Percentiles rank a stretch among this genome's conserved stretches.
These are phyloP conservation scores for Pythium vanterpoolii DNA, from an alignment of 352 stramenopile genomes.

Conservation along the genomic window DNA sequence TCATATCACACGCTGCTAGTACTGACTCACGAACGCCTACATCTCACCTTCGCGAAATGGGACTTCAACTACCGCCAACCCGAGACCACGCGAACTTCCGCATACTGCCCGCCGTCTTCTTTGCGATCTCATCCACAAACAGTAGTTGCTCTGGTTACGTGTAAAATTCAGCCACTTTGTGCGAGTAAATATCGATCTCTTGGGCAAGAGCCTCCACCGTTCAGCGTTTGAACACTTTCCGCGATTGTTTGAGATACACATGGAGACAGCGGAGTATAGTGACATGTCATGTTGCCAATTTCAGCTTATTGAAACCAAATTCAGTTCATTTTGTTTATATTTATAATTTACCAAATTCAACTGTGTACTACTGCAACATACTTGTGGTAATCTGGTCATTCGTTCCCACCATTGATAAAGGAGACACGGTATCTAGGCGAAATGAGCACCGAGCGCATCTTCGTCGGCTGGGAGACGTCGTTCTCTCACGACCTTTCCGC, in stretches of 20 bases:
- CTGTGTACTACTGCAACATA: not conserved
- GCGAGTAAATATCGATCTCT: not conserved
- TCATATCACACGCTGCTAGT: no score
- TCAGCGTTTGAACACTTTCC: not conserved
- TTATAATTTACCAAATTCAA: not conserved
- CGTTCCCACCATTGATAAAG: not conserved
- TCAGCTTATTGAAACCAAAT: no score
- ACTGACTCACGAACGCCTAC: no score
- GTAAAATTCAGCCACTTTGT: not conserved
- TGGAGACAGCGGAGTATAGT: no score
- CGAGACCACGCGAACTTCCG: no score
- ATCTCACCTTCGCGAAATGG: no score
- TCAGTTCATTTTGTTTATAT: no score
- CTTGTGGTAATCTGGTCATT: no score
- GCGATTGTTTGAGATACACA: not conserved
- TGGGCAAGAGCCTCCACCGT: not conserved
- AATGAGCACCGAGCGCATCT: constrained; percentile 47
- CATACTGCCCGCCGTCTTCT: no score
- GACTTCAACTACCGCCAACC: no score
- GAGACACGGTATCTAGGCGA: not conserved
- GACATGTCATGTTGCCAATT: no score
- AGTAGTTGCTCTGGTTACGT: not conserved
- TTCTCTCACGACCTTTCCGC: constrained; percentile 67
- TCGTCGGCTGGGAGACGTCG: constrained; percentile 73
- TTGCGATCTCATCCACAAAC: not conserved